phyloP scores from a whole-genome alignment of 2,329 filamentous ascomycete species.

The Alternaria panax region DNA sequence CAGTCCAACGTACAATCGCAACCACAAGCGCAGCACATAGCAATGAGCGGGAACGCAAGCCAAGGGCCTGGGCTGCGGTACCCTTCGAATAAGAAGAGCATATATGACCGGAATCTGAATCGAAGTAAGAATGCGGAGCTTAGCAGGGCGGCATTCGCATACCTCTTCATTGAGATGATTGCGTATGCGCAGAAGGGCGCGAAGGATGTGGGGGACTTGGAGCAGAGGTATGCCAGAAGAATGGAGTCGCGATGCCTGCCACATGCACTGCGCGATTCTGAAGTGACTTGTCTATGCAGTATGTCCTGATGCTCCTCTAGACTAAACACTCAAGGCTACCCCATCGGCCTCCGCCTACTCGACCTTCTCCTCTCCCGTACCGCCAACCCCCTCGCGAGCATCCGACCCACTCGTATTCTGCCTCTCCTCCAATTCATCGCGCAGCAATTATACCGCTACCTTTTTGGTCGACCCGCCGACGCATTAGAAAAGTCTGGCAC shows the following conservation, averaged over 20 bases:
- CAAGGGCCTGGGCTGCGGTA: slow-evolving; percentile 72
- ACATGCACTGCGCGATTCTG: not conserved
- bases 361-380: slow-evolving; percentile 87
- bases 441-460: slow-evolving; percentile 87
- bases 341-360: slow-evolving; percentile 90
- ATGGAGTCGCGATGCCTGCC: not conserved
- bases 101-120: slow-evolving; percentile 95
- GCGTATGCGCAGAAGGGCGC: slow-evolving; percentile 90
- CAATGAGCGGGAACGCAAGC: slow-evolving; percentile 36
- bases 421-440: slow-evolving; percentile 95
- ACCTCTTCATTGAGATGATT: slow-evolving; percentile 96
- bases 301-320: slow-evolving; percentile 54
- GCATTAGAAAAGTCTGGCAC: slow-evolving; percentile 87
- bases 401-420: slow-evolving; percentile 85
- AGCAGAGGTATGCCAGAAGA: slow-evolving; percentile 72
- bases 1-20: slow-evolving; percentile 11
- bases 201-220: slow-evolving; percentile 90
- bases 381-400: slow-evolving; percentile 51
- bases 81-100: slow-evolving; percentile 93
- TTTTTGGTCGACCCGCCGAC: slow-evolving; percentile 90
- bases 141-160: slow-evolving; percentile 92
- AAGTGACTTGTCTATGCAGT: no score
- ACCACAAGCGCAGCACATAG: slow-evolving; percentile 22
- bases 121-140: slow-evolving; percentile 87
- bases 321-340: slow-evolving; percentile 89